Evolutionary conservation across 768 basidiomycete species (phyloP), one percentile per base, ranked within the genome.

Genomic region (Russula vinacea): DNA sequence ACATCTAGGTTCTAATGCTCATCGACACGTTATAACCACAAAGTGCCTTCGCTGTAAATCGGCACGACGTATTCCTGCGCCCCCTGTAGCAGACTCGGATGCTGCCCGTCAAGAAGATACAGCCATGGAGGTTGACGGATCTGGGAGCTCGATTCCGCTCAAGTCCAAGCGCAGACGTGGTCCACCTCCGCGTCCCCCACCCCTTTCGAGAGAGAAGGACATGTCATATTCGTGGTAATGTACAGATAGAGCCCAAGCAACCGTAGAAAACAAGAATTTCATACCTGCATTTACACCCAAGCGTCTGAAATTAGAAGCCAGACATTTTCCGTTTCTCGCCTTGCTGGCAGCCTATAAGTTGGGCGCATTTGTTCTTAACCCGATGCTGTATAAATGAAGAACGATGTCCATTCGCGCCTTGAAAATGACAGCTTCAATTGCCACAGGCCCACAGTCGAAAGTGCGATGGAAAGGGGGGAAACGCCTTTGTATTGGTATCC

Each of bases 1-100:
- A 22, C 29, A 29, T 33, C 17, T 45, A 83, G 83, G 74, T 17
- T 78, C 78, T 10, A 60, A 73, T 0, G 73, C 77, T 39, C 86
- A 88, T 69, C 77, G 83, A 3, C 82, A 88, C 68, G 70, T 76
- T 39, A 74, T 90, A 66, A 73, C 78, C 0, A 87, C 86, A 60
- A 83, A 78, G 8, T 93, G 90, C 71, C 74, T 74, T 11, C 70
- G 76, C 9, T 93, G 90, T 73, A 74, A 76, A n/a, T 74, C 77
- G 1, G 74, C 77, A n/a, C 83, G 86, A 58, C 80, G 81, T 24
- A 85, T 91, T 44, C 90, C 90, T 0, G 85, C 88, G 1, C 87
- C 87, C 1, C 84, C 85, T 1, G 62, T 54, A 24, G 45, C 26
- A n/a, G 39, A 65, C 7, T 17, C 54, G 33, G n/a, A 45, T 19